These are phyloP conservation scores for Apophysomyces sp. DNA, from an alignment of 371 early-diverging fungal species.

Conservation along the genomic window DNA sequence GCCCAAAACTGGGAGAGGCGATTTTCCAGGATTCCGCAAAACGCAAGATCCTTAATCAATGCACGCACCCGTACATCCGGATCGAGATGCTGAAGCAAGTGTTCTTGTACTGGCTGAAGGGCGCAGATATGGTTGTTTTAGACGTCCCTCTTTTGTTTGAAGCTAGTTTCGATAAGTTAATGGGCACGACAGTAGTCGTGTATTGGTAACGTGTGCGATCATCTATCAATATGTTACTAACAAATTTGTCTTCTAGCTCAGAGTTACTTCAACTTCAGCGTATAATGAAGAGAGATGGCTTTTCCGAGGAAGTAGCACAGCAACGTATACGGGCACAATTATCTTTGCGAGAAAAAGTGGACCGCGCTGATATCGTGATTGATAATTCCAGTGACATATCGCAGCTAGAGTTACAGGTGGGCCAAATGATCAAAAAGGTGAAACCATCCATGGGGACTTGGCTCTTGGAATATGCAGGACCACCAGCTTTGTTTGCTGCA, in stretches of 20 bases:
- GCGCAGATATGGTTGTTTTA: conserved; percentile 72
- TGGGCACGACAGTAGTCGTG: conserved; percentile 76
- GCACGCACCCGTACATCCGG: conserved; percentile 88
- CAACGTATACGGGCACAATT: conserved; percentile 84
- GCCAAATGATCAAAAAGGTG: conserved; percentile 41
- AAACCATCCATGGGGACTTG: conserved; percentile 45
- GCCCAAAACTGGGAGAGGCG: conserved; percentile 76
- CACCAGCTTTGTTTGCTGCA: conserved; percentile 25
- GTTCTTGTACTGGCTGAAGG: conserved; percentile 69
- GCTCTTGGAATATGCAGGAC: conserved; percentile 42
- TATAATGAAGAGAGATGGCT: conserved; percentile 70
- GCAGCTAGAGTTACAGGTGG: conserved; percentile 64
- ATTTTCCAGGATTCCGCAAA: conserved; percentile 76
- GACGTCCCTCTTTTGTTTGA: conserved; percentile 94
- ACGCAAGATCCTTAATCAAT: conserved; percentile 73
- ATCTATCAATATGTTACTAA: background rate
- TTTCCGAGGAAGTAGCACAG: conserved; percentile 63
- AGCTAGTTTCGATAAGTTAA: conserved; percentile 70
- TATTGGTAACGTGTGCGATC: conserved; percentile 59
- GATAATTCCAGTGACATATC: conserved; percentile 77
- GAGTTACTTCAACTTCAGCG: conserved; percentile 72
- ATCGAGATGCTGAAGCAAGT: conserved; percentile 73
- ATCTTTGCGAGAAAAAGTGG: conserved; percentile 73
- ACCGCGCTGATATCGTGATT: conserved; percentile 78
- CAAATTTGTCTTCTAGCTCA: conserved; percentile 49